Conservation (phyloP, 805 yeast species). For the Metschnikowia kunwiensis region DNA sequence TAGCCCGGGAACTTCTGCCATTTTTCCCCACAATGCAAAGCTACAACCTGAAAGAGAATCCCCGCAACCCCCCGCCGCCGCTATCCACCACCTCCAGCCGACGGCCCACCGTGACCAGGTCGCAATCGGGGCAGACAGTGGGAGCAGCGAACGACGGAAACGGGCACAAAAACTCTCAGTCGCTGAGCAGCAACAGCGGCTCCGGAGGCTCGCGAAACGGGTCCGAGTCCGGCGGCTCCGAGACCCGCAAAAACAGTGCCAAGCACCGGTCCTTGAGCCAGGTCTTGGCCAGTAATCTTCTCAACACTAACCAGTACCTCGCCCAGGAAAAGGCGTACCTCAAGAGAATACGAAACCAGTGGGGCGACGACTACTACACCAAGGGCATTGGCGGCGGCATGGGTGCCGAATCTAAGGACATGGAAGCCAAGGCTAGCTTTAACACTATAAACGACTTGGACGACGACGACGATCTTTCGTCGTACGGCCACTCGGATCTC, state of each 20-base stretch:
- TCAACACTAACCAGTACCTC: slow-evolving; percentile 38
- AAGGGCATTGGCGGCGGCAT: slow-evolving; percentile 53
- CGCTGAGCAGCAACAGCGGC: slow-evolving; percentile 1
- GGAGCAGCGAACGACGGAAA: neutral
- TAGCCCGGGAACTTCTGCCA: too few relatives aligned
- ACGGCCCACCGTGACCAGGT: slow-evolving; percentile 10
- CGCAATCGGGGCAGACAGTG: slow-evolving; percentile 7
- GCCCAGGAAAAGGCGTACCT: slow-evolving; percentile 69
- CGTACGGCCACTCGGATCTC: slow-evolving; percentile 22
- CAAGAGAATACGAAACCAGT: slow-evolving; percentile 56
- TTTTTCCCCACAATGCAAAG: too few relatives aligned
- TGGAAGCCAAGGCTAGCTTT: slow-evolving; percentile 4
- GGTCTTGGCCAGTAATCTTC: slow-evolving; percentile 16
- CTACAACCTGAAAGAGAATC: too few relatives aligned
- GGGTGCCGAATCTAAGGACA: slow-evolving; percentile 15
- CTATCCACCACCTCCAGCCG: slow-evolving; percentile 11
- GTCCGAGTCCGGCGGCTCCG: slow-evolving; percentile 5
- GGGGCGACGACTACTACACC: slow-evolving; percentile 68
- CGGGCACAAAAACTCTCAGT: slow-evolving; percentile 1
- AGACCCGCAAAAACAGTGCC: slow-evolving; percentile 10
- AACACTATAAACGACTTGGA: slow-evolving; percentile 26
- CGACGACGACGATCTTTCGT: slow-evolving; percentile 25
- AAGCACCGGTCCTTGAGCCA: slow-evolving; percentile 16
- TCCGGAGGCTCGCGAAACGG: slow-evolving; percentile 1
- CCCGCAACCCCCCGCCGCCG: too few relatives aligned